These are phyloP conservation scores for Tylopilus sp. DNA, from an alignment of 1,284 basidiomycete genomes.

Conservation along the genomic window DNA sequence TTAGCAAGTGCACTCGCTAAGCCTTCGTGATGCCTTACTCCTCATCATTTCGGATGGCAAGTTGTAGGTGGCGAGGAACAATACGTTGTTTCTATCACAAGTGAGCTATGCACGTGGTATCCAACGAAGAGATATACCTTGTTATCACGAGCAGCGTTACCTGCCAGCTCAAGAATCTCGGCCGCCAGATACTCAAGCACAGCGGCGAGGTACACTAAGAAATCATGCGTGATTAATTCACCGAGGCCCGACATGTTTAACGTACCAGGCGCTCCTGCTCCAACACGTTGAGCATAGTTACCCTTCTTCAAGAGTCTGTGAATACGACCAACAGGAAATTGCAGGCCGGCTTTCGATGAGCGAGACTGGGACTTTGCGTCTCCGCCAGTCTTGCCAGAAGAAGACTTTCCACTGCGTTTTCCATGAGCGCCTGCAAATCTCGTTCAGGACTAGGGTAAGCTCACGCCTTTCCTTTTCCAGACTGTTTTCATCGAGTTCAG, in stretches of 20 bases:
- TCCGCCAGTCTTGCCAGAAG: conserved; percentile 51
- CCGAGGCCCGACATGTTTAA: conserved; percentile 7
- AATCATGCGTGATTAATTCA: neutral
- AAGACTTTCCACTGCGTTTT: conserved; percentile 47
- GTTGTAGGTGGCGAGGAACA: conserved; percentile 79
- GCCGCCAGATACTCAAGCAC: conserved; percentile 82
- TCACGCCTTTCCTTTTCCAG: conserved; percentile 54
- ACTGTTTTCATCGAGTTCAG: conserved; percentile 31
- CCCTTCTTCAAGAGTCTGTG: conserved; percentile 79
- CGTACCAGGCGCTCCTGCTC: conserved; percentile 68
- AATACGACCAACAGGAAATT: conserved; percentile 86
- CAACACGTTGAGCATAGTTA: conserved; percentile 71
- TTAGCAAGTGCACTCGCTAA: conserved; percentile 1
- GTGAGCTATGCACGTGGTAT: neutral
- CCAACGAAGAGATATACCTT: conserved; percentile 34
- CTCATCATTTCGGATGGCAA: conserved; percentile 81
- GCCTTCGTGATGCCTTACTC: conserved; percentile 44
- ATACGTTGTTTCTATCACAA: conserved; percentile 61
- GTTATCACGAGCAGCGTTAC: conserved; percentile 74
- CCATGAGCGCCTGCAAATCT: conserved; percentile 2
- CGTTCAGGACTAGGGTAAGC: conserved; percentile 10
- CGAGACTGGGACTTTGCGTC: conserved; percentile 56
- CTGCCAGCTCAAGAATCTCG: conserved; percentile 85
- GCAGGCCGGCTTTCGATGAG: conserved; percentile 74
- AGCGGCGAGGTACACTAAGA: conserved; percentile 76